These are phyloP conservation scores for Fusarium xyrophilum DNA, from an alignment of 2,329 filamentous ascomycete genomes.

Conservation along the genomic window DNA sequence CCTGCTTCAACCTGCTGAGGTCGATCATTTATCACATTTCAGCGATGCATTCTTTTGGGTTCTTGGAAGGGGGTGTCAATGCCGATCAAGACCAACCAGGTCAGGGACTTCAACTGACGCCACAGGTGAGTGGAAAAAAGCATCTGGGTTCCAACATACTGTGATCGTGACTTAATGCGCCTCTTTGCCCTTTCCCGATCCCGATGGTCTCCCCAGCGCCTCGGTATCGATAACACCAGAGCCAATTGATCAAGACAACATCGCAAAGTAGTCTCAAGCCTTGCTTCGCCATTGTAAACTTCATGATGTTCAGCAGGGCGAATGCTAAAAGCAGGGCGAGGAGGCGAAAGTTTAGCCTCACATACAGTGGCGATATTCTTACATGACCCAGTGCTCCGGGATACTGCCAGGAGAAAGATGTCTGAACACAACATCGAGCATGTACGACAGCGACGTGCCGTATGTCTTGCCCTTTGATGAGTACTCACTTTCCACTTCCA, in stretches of 20 bases:
- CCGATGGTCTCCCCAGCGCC: conserved; percentile 8
- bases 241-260: conserved; percentile 13
- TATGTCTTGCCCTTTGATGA: background rate
- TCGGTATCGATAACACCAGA: conserved; percentile 20
- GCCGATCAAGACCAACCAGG: conserved; percentile 1
- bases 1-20: conserved; percentile 8
- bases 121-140: background rate
- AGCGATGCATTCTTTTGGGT: background rate
- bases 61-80: conserved; percentile 1
- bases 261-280: conserved; percentile 10
- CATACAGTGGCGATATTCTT: background rate
- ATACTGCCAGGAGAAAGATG: background rate
- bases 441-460: background rate
- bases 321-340: conserved; percentile 9
- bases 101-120: conserved; percentile 5
- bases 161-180: conserved; percentile 29
- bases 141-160: conserved; percentile 11
- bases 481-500: conserved; percentile 9
- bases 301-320: conserved; percentile 23
- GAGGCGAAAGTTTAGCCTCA: conserved; percentile 14
- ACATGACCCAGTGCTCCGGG: background rate
- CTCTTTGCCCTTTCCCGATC: conserved; percentile 26
- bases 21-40: conserved; percentile 31
- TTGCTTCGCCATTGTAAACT: conserved; percentile 11
- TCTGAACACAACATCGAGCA: conserved; percentile 11